These are phyloP conservation scores for Gossypium gossypioides DNA, from an alignment of 441 rosid species.

Conservation along the genomic window DNA sequence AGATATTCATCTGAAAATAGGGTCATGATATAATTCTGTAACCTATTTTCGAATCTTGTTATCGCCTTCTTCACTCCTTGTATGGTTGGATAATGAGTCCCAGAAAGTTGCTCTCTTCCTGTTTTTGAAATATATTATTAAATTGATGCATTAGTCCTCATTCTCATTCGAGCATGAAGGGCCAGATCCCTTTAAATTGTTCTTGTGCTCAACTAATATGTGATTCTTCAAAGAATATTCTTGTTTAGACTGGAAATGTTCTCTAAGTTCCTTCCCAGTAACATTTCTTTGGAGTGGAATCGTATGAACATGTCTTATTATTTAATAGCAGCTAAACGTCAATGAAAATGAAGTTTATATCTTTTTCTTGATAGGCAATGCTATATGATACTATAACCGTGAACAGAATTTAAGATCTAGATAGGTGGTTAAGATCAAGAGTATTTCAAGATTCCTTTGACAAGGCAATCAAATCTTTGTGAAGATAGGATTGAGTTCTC, in stretches of 20 bases:
- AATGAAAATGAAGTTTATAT: not conserved
- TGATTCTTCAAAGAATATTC: not conserved
- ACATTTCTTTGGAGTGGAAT: not conserved
- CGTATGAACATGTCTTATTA: not conserved
- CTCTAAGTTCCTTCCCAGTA: not conserved
- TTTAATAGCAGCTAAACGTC: not conserved
- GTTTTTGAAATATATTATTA: not conserved
- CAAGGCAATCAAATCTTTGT: no score
- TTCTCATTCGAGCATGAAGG: not conserved
- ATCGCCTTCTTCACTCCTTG: not conserved
- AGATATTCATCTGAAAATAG: not conserved
- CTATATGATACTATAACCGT: not conserved
- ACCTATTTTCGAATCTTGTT: conserved; percentile 4
- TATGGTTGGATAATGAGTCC: not conserved
- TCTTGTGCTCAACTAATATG: not conserved
- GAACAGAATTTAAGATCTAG: not conserved
- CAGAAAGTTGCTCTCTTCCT: not conserved
- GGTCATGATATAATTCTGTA: not conserved
- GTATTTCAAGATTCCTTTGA: no score
- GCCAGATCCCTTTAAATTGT: not conserved
- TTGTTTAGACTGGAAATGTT: not conserved
- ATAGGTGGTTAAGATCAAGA: not conserved
- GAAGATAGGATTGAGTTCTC: not conserved
- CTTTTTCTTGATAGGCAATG: not conserved
- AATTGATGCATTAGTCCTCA: not conserved